Percentiles rank a stretch among this genome's conserved stretches.
Evolutionary conservation across 768 basidiomycete genomes (phyloP).

Genomic region (Amanita pallidorosea): DNA sequence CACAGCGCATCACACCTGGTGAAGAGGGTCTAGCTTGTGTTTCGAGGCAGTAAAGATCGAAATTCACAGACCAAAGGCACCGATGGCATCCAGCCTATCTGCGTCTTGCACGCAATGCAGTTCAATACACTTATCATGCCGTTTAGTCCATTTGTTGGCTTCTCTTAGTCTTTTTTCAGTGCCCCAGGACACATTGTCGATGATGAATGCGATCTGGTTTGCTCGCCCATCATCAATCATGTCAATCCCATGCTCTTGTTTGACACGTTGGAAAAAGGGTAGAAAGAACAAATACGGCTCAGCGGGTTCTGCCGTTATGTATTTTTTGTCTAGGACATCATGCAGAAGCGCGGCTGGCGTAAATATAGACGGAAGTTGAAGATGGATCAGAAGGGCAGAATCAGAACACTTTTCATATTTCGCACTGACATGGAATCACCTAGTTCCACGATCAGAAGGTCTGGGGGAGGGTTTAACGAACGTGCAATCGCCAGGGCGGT

Average conservation of each 20-base stretch:
- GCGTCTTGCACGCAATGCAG: conserved; percentile 78
- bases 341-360: conserved; percentile 70
- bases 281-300: conserved; percentile 59
- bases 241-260: conserved; percentile 34
- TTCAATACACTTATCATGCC: conserved; percentile 66
- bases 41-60: conserved; percentile 2
- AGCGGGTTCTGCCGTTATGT: conserved; percentile 45
- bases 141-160: conserved; percentile 42
- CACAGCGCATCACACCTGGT: conserved; percentile 54
- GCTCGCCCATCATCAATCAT: conserved; percentile 54
- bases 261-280: conserved; percentile 47
- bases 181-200: conserved; percentile 79
- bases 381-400: not conserved
- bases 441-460: conserved; percentile 71
- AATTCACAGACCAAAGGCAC: conserved; percentile 55
- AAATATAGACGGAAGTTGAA: not conserved
- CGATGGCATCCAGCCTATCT: conserved; percentile 71
- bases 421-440: conserved; percentile 16
- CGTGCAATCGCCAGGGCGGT: conserved; percentile 64
- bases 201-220: conserved; percentile 40
- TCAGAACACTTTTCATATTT: not conserved
- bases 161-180: conserved; percentile 64
- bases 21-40: not conserved
- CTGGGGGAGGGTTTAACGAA: conserved; percentile 35
- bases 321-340: conserved; percentile 83